Base-by-base conservation (phyloP, 768 basidiomycete genomes). In the Hericium erinaceus region DNA sequence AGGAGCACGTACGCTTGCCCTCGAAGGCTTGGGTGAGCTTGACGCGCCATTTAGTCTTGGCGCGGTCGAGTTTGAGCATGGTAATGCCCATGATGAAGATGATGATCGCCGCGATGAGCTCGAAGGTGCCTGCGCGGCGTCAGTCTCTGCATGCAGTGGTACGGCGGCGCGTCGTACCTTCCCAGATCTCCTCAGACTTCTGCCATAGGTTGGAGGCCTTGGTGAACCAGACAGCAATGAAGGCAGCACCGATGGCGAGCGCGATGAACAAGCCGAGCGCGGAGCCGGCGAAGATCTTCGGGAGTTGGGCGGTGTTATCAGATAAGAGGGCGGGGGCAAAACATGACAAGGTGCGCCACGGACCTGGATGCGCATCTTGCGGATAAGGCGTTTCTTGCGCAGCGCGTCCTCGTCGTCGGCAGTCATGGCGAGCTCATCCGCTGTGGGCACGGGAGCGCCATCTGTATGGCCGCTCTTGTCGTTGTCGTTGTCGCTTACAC, bases 201-300 rank as follows among this genome's bases (percentile, higher is more conserved):
- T 78, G 68, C 89, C 92, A 98, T 16, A 98, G 78, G 69, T 97
- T 75, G 20, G 79, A 77, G 0, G 95, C 87, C 65, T 89, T 83
- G 33, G 93, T 98, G 73, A 95, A 98, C 88, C 93, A 98, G 44
- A 97, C 80, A 7, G 89, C 92, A 60, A 98, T 88, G 72, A 95
- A 98, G 2, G 92, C 85, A 12, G 89, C 92, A 38, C 95, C 95
- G 58, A 98, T 85, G 39, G 85, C 79, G 22, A 91, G 69, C 5
- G 95, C 86, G 48, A 93, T 73, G 58, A 87, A 68, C n/a, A 98
- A 75, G 8, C 95, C 95, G 24, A 80, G 61, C 6, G 73, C 71
- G 1, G 89, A 81, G 13, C 92, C 92, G n/a, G 81, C 64, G 67
- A 92, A 83, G 56, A 95, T 89, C 84, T 92, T n/a, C 11, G 16